Evolutionary conservation across 495 filamentous ascomycete genomes (phyloP), one percentile per base, ranked within the genome.

Genomic region (Penicillium herquei): DNA sequence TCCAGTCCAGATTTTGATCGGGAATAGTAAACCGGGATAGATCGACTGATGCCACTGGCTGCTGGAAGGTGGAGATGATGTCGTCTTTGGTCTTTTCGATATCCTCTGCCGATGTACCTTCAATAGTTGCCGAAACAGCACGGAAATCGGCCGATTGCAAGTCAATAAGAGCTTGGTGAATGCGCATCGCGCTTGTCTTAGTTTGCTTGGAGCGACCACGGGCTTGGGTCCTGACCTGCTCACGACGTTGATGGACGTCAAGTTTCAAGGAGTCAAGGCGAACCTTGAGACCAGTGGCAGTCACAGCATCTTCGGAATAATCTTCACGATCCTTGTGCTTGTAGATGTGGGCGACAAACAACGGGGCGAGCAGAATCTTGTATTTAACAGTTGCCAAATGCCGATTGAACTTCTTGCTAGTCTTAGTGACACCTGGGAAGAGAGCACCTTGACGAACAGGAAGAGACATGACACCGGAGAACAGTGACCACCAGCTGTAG

Each of bases 381-480:
- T 98, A 98, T 74, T 98, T 98, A 74, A 98, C 90, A 9, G 95
- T 98, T 7, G 91, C 93, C 51, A 98, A 76, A 73, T 98, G 94
- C 45, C 95, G 85, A 31, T 92, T 93, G 70, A 98, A 98, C 69
- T 98, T 98, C 76, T 98, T 98, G 74, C 89, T 96, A 37, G 91
- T 92, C 74, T 96, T 98, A 46, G 96, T 92, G 45, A 88, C 76
- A 8, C 90, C 92, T 12, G 92, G 94, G 84, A 90, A 98, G 11
- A 98, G 78, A 32, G 80, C 80, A 8, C 94, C 94, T 70, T 98
- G 94, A 0, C 94, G 88, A 52, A 98, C 87, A 26, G 94, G 94
- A 26, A 98, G 82, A 10, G 94, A 94, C 87, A 98, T 92, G 12
- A 90, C 87, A 0, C 93, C 93, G 7, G 90, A 90, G 72, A 98